Evolutionary conservation across 345 rosid genomes (phyloP).

Genomic region (Dovyalis caffra): DNA sequence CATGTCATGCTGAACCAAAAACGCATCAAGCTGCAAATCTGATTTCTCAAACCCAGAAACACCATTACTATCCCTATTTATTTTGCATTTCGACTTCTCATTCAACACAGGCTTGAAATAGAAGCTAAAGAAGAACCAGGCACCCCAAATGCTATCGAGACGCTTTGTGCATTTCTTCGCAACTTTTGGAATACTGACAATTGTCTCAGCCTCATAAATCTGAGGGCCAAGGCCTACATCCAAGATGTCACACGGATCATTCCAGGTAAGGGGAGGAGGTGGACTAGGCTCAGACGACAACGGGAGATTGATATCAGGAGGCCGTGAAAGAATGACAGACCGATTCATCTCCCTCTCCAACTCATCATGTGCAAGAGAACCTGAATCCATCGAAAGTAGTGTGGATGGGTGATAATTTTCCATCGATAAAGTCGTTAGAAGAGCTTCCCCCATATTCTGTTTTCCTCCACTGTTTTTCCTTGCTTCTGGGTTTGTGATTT

Average conservation of each 20-base stretch:
- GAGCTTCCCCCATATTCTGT: conserved; percentile 55
- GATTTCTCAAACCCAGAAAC: conserved; percentile 79
- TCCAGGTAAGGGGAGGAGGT: conserved; percentile 50
- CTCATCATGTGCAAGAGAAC: conserved; percentile 87
- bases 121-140: conserved; percentile 95
- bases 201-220: conserved; percentile 67
- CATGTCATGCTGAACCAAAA: conserved; percentile 97
- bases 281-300: conserved; percentile 86
- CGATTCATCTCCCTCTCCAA: conserved; percentile 88
- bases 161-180: conserved; percentile 76
- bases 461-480: conserved; percentile 12
- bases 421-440: conserved; percentile 60
- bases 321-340: conserved; percentile 68
- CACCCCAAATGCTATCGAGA: conserved; percentile 93
- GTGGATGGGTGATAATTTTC: conserved; percentile 96
- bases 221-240: conserved; percentile 82
- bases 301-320: conserved; percentile 93
- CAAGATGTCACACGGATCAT: conserved; percentile 69
- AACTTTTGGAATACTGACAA: conserved; percentile 54
- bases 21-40: conserved; percentile 81
- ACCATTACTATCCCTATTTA: conserved; percentile 67
- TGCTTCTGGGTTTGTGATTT: conserved; percentile 1
- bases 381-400: conserved; percentile 90
- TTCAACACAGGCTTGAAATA: conserved; percentile 85
- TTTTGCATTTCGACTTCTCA: conserved; percentile 83